Base-by-base conservation (phyloP, 2,329 filamentous ascomycete genomes). In the Hypoxylon sp. region DNA sequence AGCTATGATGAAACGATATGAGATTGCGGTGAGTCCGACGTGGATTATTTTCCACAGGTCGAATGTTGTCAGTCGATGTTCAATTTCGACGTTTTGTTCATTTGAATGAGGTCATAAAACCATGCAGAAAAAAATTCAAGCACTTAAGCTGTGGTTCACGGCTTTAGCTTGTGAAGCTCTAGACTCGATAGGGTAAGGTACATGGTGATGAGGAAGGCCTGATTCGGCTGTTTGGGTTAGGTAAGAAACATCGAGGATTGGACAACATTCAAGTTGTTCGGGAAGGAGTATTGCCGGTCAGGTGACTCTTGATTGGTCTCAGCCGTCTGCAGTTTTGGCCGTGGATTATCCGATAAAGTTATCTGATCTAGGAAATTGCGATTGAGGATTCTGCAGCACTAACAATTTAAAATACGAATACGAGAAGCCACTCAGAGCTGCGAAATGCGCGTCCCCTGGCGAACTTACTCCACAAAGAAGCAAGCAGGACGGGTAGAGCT, bases 1-100 rank as follows among this genome's bases (percentile, higher is more conserved):
- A 24, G 60, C 31, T 57, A 48, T 47, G 35, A 58, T 67, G 66
- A 71, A 58, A 59, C 69, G 66, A 71, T 63, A 44, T 33, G 47
- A 64, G 37, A 53, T 59, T 70, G 64, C 62, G 65, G 66, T 66
- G 62, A 62, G 33, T 39, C 17, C 24, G 59, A 54, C 44, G 59
- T 60, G 26, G 57, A 68, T 59, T 69, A 47, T 63, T 60, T 69
- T 58, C 61, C 66, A 69, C 60, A 65, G 55, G 73, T 75, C 71
- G 72, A 66, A 74, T 67, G 72, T 73, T 72, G 63, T 74, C 69
- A 71, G 71, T 72, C 73, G 72, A 75, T 75, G 59, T 67, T 70
- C 29, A 67, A 72, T 60, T 62, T 59, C 52, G 35, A 31, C 50
- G 24, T 44, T 37, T 48, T 59, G 22, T 26, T 46, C 48, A 35